Percentiles rank a stretch among this genome's conserved stretches.
These are phyloP conservation scores for Stephanodiscus triporus DNA, from an alignment of 108 stramenopile species.

Conservation along the genomic window DNA sequence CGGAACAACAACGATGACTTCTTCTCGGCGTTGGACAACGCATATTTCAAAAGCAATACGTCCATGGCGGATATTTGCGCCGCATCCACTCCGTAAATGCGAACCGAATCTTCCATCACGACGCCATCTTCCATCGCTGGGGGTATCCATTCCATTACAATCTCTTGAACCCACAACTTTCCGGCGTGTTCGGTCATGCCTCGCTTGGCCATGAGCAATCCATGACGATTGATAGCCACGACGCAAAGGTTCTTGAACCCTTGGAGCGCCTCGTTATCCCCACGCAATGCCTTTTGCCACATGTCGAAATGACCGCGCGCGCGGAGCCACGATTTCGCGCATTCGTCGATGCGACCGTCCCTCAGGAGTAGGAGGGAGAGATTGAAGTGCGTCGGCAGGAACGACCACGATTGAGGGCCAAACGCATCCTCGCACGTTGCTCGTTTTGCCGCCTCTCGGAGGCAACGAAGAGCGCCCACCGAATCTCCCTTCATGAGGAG, in stretches of 20 bases:
- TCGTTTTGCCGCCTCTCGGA: conserved; percentile 33
- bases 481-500: conserved; percentile 37
- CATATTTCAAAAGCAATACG: conserved; percentile 40
- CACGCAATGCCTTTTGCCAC: conserved; percentile 44
- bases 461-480: conserved; percentile 32
- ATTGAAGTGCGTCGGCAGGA: conserved; percentile 48
- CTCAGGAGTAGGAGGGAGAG: conserved; percentile 43
- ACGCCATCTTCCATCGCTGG: conserved; percentile 18
- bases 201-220: conserved; percentile 37
- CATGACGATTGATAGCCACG: conserved; percentile 46
- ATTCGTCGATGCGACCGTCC: conserved; percentile 45
- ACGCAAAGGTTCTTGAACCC: conserved; percentile 18
- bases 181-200: conserved; percentile 7
- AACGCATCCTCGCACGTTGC: too few species aligned
- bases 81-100: conserved; percentile 40
- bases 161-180: conserved; percentile 25
- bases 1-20: conserved; percentile 43
- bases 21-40: conserved; percentile 34
- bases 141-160: conserved; percentile 41
- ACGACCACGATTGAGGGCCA: conserved; percentile 34
- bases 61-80: conserved; percentile 43
- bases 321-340: conserved; percentile 40
- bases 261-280: conserved; percentile 23
- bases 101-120: conserved; percentile 19
- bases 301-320: conserved; percentile 28